A percentile compares a stretch with the other conserved stretches of the same genome.
These are phyloP conservation scores for Coemansia sp. DNA, from an alignment of 192 early-diverging fungal genomes.

Conservation along the genomic window DNA sequence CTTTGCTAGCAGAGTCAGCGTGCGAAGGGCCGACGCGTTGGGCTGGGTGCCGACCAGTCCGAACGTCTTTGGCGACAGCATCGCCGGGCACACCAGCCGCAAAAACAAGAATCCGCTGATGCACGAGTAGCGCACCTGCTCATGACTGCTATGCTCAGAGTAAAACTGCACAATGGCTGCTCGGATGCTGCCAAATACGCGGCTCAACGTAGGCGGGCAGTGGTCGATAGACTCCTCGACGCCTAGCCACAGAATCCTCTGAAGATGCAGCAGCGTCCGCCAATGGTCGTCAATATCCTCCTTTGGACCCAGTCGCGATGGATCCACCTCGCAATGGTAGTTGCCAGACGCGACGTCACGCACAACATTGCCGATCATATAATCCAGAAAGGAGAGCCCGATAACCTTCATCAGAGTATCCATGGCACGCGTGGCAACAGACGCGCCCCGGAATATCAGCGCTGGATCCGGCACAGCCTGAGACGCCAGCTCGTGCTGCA, in stretches of 20 bases:
- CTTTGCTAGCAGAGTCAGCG: slow-evolving; percentile 73
- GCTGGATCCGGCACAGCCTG: slow-evolving; percentile 41
- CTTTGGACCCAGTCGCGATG: slow-evolving; percentile 25
- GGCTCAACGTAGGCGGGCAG: slow-evolving; percentile 51
- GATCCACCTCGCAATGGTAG: slow-evolving; percentile 68
- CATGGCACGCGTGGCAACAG: slow-evolving; percentile 66
- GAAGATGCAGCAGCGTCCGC: slow-evolving; percentile 53
- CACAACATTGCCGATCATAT: slow-evolving; percentile 66
- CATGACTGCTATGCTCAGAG: slow-evolving; percentile 10
- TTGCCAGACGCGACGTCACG: slow-evolving; percentile 56
- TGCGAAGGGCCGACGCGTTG: slow-evolving; percentile 57
- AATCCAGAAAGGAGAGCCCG: slow-evolving; percentile 64
- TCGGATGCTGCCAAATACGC: slow-evolving; percentile 40
- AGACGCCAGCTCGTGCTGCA: slow-evolving; percentile 36
- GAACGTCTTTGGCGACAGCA: slow-evolving; percentile 70
- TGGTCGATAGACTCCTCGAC: slow-evolving; percentile 45
- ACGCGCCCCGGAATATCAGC: slow-evolving; percentile 61
- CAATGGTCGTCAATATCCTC: slow-evolving; percentile 49
- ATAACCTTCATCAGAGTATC: slow-evolving; percentile 73
- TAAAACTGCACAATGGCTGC: slow-evolving; percentile 17
- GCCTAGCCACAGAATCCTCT: slow-evolving; percentile 52
- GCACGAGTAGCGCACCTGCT: slow-evolving; percentile 47
- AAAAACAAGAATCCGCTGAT: slow-evolving; percentile 73
- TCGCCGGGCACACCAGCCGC: slow-evolving; percentile 71
- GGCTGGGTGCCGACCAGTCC: slow-evolving; percentile 67